Evolutionary conservation across 495 filamentous ascomycete genomes (phyloP).

Genomic region (Talaromyces stipitatus): DNA sequence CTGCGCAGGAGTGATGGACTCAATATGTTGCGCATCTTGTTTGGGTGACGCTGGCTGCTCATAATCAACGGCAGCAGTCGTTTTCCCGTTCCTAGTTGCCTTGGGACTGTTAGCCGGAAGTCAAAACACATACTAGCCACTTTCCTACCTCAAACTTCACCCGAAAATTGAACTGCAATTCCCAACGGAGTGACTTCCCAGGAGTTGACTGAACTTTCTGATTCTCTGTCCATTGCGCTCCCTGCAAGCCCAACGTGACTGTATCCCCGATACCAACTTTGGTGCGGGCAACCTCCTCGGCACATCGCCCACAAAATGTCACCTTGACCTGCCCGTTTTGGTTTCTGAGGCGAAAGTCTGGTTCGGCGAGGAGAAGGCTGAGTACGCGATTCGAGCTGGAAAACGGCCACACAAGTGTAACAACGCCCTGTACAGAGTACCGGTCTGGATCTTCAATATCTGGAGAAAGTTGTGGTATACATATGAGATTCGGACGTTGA

Average conservation of each 20-base stretch:
- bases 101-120: background rate
- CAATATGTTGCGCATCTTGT: background rate
- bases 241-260: conserved; percentile 59
- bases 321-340: conserved; percentile 77
- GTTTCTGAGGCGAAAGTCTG: conserved; percentile 76
- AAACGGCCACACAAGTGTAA: conserved; percentile 89
- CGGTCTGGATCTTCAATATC: conserved; percentile 20
- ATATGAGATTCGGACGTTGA: conserved; percentile 29
- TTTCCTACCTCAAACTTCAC: conserved; percentile 51
- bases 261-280: conserved; percentile 71
- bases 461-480: conserved; percentile 67
- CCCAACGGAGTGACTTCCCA: conserved; percentile 66
- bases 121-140: background rate
- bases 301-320: conserved; percentile 64
- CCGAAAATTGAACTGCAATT: conserved; percentile 52
- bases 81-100: background rate
- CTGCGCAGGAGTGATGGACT: conserved; percentile 18
- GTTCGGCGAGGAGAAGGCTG: conserved; percentile 74
- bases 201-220: conserved; percentile 44
- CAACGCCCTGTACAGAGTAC: conserved; percentile 52
- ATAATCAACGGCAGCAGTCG: background rate
- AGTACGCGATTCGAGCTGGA: conserved; percentile 63
- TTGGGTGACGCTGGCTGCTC: background rate
- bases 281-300: conserved; percentile 56
- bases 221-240: conserved; percentile 51